These are phyloP conservation scores for Calocybe gangraenosa DNA, from an alignment of 768 basidiomycete genomes.

Conservation along the genomic window DNA sequence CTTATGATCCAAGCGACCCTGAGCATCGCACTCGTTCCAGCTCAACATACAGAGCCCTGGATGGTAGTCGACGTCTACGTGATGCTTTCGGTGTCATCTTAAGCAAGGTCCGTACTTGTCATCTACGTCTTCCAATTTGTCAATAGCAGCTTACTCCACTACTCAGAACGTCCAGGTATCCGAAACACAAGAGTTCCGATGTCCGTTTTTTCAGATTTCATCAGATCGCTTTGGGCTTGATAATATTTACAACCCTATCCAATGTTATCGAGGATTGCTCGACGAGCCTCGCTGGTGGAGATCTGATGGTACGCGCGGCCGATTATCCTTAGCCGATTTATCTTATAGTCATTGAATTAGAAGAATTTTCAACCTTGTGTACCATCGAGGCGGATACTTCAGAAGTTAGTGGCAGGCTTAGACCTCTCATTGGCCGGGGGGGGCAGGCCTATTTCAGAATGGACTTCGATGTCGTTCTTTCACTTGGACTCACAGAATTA, in stretches of 20 bases:
- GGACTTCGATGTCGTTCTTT: conserved; percentile 16
- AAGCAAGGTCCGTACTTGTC: conserved; percentile 19
- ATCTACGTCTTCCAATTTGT: neutral
- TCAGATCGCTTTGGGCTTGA: conserved; percentile 4
- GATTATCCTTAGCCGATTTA: neutral
- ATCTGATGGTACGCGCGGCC: conserved; percentile 1
- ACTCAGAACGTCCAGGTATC: conserved; percentile 33
- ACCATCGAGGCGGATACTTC: conserved; percentile 10
- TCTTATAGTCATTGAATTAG: too few relatives aligned
- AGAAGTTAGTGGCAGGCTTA: neutral
- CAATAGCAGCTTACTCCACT: neutral
- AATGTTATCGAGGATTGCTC: conserved; percentile 21
- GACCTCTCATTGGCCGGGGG: conserved; percentile 1
- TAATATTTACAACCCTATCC: conserved; percentile 12
- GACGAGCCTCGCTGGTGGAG: conserved; percentile 22
- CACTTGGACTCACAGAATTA: conserved; percentile 20
- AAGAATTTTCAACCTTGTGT: conserved; percentile 15
- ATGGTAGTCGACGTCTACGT: conserved; percentile 13
- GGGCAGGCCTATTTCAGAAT: conserved; percentile 12
- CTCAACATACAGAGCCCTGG: conserved; percentile 1
- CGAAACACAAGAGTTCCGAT: conserved; percentile 21
- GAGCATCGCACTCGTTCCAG: conserved; percentile 19
- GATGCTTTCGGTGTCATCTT: conserved; percentile 22
- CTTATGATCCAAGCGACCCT: conserved; percentile 14
- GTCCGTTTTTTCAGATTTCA: conserved; percentile 11